Conservation (phyloP, 305 asterid species). For the Andrographis paniculata region DNA sequence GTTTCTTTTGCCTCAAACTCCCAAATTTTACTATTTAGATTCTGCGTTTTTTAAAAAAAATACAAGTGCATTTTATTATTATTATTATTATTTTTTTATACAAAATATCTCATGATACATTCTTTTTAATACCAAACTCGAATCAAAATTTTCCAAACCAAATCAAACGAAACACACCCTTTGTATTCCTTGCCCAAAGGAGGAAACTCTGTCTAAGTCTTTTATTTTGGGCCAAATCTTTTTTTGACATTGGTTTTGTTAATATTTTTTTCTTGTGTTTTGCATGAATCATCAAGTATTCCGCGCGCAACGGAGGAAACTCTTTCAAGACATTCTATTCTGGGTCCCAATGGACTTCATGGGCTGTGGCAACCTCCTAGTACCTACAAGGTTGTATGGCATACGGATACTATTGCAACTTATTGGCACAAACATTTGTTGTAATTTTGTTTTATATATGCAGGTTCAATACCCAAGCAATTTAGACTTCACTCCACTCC, state of each 20-base stretch:
- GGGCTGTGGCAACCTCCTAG: conserved; percentile 88
- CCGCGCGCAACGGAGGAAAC: conserved; percentile 84
- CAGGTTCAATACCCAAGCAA: conserved; percentile 88
- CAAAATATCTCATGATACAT: no score
- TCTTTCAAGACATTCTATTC: conserved; percentile 82
- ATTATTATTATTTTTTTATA: no score
- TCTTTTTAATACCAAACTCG: no score
- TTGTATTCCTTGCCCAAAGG: conserved; percentile 62
- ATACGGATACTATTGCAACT: conserved; percentile 15
- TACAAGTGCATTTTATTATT: no score
- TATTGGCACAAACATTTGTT: conserved; percentile 10
- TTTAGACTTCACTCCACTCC: conserved; percentile 52
- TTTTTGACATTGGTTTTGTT: no score
- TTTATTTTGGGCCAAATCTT: conserved; percentile 90
- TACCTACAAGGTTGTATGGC: conserved; percentile 45
- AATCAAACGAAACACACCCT: no score
- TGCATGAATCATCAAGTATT: no score
- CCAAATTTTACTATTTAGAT: no score
- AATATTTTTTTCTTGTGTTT: no score
- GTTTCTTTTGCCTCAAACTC: no score
- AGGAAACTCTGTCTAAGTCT: conserved; percentile 84
- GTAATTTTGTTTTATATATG: conserved; percentile 29
- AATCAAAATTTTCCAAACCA: no score
- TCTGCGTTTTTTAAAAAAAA: no score
- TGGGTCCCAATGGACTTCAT: conserved; percentile 86